Evolutionary conservation across 208 protist species (phyloP), one percentile per base, ranked within the genome.

Genomic region (Leishmania major): DNA sequence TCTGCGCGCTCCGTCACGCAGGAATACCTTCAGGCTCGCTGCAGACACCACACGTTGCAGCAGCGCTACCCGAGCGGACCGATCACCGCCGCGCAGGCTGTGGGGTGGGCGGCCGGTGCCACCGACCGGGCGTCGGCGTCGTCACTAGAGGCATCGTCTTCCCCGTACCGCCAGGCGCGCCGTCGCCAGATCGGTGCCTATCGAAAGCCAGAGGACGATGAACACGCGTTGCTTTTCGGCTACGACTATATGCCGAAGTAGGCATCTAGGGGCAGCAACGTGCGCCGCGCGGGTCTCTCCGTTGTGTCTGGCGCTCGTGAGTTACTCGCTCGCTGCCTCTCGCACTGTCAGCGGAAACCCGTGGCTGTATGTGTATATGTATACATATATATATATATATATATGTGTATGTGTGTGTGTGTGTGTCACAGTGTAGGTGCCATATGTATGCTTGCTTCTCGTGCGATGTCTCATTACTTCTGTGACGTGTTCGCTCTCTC

Each of bases 201-300:
- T 71, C 90, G 83, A 62, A 85, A 90, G 67, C 87, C 88, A 1
- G 92, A 93, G 53, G 92, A 95, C 69, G 85, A 87, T 1, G 92
- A 95, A 19, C 90, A 93, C 67, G 90, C 92, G 19, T 59, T 78
- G 31, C 71, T 93, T 19, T 84, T 93, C 47, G 92, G 92, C 15
- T 95, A 92, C 78, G 89, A 92, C 70, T 82, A 88, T 43, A 60
- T 35, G 19, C 72, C 81, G 10, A 92, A 92, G 86, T 92, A 84
- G 71, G 71, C 47, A 57, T 57, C 71, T 8, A 2, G n/a, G n/a
- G n/a, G 47, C 25, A 57, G 31, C n/a, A 8, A 25, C 5, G 45
- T 40, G 71, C n/a, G 47, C 47, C 67, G 22, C 22, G 40, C 67
- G 8, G 40, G 67, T 15, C 67, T n/a, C 40, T 47, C 22, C 62